These are phyloP conservation scores for Cenchrus fungigraminus DNA, from an alignment of 176 grass and related monocot genomes.

Conservation along the genomic window DNA sequence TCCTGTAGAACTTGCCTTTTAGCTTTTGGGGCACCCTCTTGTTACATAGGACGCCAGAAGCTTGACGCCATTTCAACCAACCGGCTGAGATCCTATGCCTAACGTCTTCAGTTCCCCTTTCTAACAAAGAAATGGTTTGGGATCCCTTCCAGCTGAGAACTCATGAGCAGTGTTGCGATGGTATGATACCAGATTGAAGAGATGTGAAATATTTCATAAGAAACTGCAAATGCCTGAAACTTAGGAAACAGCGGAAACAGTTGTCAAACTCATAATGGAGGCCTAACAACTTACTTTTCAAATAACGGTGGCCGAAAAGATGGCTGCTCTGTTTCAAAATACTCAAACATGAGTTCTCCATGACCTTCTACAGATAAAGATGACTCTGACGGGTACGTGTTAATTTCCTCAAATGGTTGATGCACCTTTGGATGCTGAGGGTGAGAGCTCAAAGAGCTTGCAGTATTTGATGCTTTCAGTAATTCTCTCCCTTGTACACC, in stretches of 20 bases:
- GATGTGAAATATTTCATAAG: constrained; percentile 22
- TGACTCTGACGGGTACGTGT: constrained; percentile 36
- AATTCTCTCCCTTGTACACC: constrained; percentile 31
- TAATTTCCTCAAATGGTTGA: constrained; percentile 32
- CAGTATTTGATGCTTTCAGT: constrained; percentile 28
- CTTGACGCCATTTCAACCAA: too few species aligned
- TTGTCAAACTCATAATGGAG: constrained; percentile 3
- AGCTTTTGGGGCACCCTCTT: too few species aligned
- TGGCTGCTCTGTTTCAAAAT: constrained; percentile 81
- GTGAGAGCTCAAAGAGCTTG: constrained; percentile 38
- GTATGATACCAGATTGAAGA: constrained; percentile 14
- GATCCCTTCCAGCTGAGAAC: not conserved
- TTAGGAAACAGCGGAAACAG: constrained; percentile 17
- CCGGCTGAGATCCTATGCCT: too few species aligned
- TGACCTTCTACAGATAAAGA: constrained; percentile 35
- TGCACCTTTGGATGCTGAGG: constrained; percentile 7
- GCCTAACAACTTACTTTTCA: constrained; percentile 65
- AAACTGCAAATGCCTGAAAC: not conserved
- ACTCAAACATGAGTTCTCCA: constrained; percentile 67
- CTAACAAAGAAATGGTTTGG: constrained; percentile 23
- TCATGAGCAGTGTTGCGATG: constrained; percentile 12
- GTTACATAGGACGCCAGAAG: too few species aligned
- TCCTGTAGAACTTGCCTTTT: too few species aligned
- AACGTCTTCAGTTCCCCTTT: not conserved
- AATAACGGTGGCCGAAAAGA: constrained; percentile 61